Evolutionary conservation across 345 rosid genomes (phyloP).

Genomic region (Turnera subulata): DNA sequence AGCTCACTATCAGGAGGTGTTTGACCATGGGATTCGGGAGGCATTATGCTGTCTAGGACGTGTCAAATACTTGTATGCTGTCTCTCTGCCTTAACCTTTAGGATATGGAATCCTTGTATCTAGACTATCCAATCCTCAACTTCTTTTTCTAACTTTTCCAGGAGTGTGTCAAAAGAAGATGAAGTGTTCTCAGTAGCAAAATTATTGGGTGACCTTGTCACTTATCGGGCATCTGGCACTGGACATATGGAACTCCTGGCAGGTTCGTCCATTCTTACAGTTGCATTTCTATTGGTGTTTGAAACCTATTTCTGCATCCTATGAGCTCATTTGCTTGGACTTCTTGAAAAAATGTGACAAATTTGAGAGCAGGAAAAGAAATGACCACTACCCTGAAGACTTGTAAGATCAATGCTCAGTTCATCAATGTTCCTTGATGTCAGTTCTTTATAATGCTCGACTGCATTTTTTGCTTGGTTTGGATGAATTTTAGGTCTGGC

Average conservation of each 20-base stretch:
- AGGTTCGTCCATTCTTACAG: conserved; percentile 33
- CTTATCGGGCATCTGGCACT: conserved; percentile 89
- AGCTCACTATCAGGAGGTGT: conserved; percentile 87
- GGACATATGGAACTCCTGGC: conserved; percentile 92
- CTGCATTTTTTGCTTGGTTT: too few species aligned
- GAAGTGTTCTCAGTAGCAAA: conserved; percentile 84
- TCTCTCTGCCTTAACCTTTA: conserved; percentile 3
- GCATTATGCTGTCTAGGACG: conserved; percentile 92
- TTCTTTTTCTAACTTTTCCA: conserved; percentile 25
- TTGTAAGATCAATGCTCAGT: too few species aligned
- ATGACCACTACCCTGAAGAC: too few species aligned
- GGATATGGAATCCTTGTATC: neutral
- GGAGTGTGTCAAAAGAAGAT: conserved; percentile 70
- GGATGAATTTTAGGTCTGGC: too few species aligned
- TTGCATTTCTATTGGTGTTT: conserved; percentile 2
- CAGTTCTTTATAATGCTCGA: too few species aligned
- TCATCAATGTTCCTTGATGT: too few species aligned
- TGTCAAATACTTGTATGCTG: conserved; percentile 60
- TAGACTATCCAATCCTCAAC: conserved; percentile 3
- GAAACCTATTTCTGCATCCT: neutral
- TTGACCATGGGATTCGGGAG: conserved; percentile 95
- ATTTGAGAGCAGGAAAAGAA: too few species aligned
- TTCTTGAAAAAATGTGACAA: too few species aligned
- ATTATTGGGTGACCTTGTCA: conserved; percentile 82
- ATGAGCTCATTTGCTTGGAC: too few species aligned